Evolutionary conservation across 73 alveolate genomes (phyloP).

Genomic region (Tetrahymena borealis): DNA sequence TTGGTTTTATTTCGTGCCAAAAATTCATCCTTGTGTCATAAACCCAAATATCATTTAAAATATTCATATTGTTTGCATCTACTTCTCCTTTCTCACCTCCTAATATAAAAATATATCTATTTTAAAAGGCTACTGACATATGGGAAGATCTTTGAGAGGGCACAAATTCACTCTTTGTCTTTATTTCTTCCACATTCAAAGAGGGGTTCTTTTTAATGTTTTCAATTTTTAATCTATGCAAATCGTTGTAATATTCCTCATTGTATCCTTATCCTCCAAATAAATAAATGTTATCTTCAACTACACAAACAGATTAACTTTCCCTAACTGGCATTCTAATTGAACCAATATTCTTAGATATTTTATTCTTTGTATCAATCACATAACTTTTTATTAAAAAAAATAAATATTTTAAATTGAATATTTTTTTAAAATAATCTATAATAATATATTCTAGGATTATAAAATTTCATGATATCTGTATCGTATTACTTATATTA

Average conservation of each 20-base stretch:
- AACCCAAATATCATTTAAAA: slow-evolving; percentile 42
- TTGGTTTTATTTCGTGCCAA: not conserved
- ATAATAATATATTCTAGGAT: too few relatives aligned
- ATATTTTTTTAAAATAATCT: too few relatives aligned
- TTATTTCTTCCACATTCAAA: slow-evolving; percentile 8
- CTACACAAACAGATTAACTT: slow-evolving; percentile 22
- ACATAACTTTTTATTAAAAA: not conserved
- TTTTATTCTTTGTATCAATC: not conserved
- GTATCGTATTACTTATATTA: not conserved
- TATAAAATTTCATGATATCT: too few relatives aligned
- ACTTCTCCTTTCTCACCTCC: slow-evolving; percentile 29
- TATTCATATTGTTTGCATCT: slow-evolving; percentile 22
- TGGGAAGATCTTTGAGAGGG: slow-evolving; percentile 38
- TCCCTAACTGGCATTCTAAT: slow-evolving; percentile 6
- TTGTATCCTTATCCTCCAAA: slow-evolving; percentile 39
- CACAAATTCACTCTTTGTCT: slow-evolving; percentile 8
- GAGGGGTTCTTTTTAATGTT: not conserved
- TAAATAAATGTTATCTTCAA: slow-evolving; percentile 21
- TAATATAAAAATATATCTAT: slow-evolving; percentile 19
- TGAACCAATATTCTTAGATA: not conserved
- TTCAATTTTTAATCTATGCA: slow-evolving; percentile 30
- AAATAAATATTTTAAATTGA: not conserved
- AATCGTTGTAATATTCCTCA: slow-evolving; percentile 19
- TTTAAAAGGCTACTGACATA: slow-evolving; percentile 21
- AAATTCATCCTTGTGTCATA: slow-evolving; percentile 37